Base-by-base conservation (phyloP, 805 yeast species). In the Saccharomycopsis vini region DNA sequence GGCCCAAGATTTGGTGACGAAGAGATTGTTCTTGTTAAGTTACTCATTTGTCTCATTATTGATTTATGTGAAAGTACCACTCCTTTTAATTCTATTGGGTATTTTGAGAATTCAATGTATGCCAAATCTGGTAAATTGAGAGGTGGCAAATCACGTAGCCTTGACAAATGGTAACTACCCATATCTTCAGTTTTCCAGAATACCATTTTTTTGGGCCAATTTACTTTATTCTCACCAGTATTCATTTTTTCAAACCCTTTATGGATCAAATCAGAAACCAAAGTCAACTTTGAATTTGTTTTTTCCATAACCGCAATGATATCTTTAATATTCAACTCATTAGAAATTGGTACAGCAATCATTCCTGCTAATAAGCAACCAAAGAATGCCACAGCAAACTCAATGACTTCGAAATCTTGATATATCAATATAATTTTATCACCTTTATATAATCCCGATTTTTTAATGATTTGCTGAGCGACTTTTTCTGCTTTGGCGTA, bases 341-440 rank as follows among this genome's bases (percentile, higher is more conserved):
- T 79, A 43, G 84, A 84, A 34, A 92, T 77, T 0, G 98, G 98
- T 4, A 92, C 90, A 0, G 97, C 97, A 2, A 92, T 89, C 37
- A 87, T 82, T 2, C 95, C 95, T 1, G 97, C 95, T 45, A 90
- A 66, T 52, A 90, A 85, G 57, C 97, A 89, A 5, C 96, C 98
- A 59, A 87, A 73, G 18, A 92, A 60, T 0, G 97, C 94, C 1
- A 84, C 75, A 0, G 85, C 74, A 58, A 89, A 90, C 50, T 92
- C 97, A 10, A 84, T 72, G 2, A 85, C 78, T 60, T 92, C 97
- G 24, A 72, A 72, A 46, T 81, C 87, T 54, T 84, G 87, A 58
- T 88, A 92, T 52, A 94, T 72, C 35, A 92, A 66, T 26, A 86
- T 76, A 0, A 90, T 95, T 29, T 95, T 72, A 57, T 87, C 96